A percentile compares a stretch with the other conserved stretches of the same genome.
phyloP scores from a whole-genome alignment of 2,329 filamentous ascomycete species.

The Talaromyces sp. region DNA sequence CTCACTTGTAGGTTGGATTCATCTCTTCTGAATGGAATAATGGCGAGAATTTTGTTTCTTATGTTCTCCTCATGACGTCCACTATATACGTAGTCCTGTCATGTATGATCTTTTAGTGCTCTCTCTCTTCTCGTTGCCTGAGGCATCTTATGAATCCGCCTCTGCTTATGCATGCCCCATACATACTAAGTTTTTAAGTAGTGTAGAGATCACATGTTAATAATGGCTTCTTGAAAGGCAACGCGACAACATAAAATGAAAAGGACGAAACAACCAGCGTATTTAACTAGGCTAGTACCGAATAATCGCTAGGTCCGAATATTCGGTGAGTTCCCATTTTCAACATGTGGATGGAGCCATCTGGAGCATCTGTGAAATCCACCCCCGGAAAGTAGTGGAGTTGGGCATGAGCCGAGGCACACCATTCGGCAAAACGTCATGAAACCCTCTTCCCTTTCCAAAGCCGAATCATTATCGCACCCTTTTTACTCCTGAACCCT shows the following conservation, averaged over 20 bases:
- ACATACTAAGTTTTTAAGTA: too few relatives aligned
- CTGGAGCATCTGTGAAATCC: neutral
- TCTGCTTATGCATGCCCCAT: neutral
- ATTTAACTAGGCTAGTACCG: neutral
- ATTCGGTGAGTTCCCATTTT: neutral
- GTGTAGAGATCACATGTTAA: neutral
- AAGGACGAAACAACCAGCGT: neutral
- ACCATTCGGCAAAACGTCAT: constrained; percentile 42
- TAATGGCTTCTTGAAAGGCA: neutral
- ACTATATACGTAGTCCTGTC: neutral
- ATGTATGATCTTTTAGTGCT: neutral
- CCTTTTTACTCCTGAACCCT: constrained; percentile 13
- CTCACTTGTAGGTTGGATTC: constrained; percentile 38
- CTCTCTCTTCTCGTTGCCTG: neutral
- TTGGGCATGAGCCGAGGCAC: constrained; percentile 35
- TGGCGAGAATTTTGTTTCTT: constrained; percentile 36
- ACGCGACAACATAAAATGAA: neutral
- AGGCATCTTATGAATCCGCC: too few relatives aligned
- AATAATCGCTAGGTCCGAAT: neutral
- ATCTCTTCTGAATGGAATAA: constrained; percentile 41
- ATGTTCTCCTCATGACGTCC: neutral
- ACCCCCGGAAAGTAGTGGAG: constrained; percentile 12
- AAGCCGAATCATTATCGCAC: constrained; percentile 36
- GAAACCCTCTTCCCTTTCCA: constrained; percentile 26
- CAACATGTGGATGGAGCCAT: neutral